Evolutionary conservation across 768 basidiomycete species (phyloP).

Genomic region (Phanerodontia chrysosporium): DNA sequence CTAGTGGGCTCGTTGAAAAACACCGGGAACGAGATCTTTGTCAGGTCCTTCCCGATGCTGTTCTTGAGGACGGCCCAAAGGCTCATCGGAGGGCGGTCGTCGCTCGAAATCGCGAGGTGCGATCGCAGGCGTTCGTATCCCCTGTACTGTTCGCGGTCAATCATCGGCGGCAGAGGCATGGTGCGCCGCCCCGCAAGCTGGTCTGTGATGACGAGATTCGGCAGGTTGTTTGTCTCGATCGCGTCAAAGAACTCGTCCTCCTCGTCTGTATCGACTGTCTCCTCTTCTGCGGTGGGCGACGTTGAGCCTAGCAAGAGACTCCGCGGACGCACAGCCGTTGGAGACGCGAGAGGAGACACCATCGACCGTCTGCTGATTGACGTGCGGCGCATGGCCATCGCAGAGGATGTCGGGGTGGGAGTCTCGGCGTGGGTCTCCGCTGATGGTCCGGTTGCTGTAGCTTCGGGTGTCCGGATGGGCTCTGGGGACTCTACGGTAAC

Average conservation of each 20-base stretch:
- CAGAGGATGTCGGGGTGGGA: neutral
- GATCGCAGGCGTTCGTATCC: constrained; percentile 66
- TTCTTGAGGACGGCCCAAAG: constrained; percentile 94
- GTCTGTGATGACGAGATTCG: constrained; percentile 68
- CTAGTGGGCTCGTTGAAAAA: constrained; percentile 93
- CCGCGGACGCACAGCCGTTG: constrained; percentile 6
- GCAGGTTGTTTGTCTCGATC: constrained; percentile 77
- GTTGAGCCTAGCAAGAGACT: constrained; percentile 8
- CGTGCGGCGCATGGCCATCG: neutral
- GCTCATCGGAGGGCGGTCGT: constrained; percentile 84
- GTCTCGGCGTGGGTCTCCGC: neutral
- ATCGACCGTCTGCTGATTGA: neutral
- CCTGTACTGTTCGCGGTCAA: constrained; percentile 47
- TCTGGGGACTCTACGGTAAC: too few species aligned
- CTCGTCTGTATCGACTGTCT: constrained; percentile 55
- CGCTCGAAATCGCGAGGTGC: constrained; percentile 56
- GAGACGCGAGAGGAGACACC: neutral
- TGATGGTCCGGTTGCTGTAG: constrained; percentile 8
- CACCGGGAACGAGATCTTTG: constrained; percentile 92
- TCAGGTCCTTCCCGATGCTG: constrained; percentile 94
- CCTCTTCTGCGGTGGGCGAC: neutral
- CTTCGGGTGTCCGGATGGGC: neutral
- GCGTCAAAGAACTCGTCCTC: constrained; percentile 99
- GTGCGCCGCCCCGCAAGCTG: constrained; percentile 47
- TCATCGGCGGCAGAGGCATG: constrained; percentile 28